Base-by-base conservation (phyloP, 169 alveolate genomes). In the Plasmodium gallinaceum region DNA sequence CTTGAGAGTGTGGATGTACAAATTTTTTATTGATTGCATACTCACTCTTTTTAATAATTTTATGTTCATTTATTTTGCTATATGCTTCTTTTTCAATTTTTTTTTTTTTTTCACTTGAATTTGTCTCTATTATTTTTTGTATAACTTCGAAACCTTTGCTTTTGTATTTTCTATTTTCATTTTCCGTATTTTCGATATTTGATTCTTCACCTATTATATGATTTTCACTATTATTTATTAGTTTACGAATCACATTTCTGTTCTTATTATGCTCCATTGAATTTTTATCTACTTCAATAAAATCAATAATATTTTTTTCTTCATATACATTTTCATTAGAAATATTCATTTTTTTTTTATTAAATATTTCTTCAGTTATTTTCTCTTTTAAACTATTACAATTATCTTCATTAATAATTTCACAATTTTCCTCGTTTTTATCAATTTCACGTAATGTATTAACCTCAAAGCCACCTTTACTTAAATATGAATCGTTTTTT, bases 401-500 rank as follows among this genome's bases (percentile, higher is more conserved):
- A 22, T 16, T 42, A 1, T 69, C 45, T 32, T 32, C 51, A 58
- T n/a, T 52, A 0, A 20, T 39, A 7, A 5, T 26, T 7, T 51
- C 18, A n/a, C 39, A 39, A 20, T 37, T 52, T 24, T 66, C 51
- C 7, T 69, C 76, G 14, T 10, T 69, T 60, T 46, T 3, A 37
- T 71, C 22, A 64, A 71, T 71, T 71, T 71, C 68, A 52, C 52
- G 52, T 12, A 52, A 51, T 22, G 83, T 46, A 42, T 51, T 71
- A 9, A 71, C 69, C 18, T 71, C 24, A 37, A 22, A 68, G n/a
- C 7, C 24, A 39, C 26, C 76, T 26, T 14, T 69, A n/a, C 62
- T 9, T 9, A 69, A 57, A n/a, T 42, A 69, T 2, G 52, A 32
- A 4, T 69, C 76, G 2, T 48, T 14, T 69, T 69, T 60, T 16